Percentiles rank a stretch among this genome's conserved stretches.
Evolutionary conservation across 805 yeast species (phyloP).

Genomic region (Candida verbasci): DNA sequence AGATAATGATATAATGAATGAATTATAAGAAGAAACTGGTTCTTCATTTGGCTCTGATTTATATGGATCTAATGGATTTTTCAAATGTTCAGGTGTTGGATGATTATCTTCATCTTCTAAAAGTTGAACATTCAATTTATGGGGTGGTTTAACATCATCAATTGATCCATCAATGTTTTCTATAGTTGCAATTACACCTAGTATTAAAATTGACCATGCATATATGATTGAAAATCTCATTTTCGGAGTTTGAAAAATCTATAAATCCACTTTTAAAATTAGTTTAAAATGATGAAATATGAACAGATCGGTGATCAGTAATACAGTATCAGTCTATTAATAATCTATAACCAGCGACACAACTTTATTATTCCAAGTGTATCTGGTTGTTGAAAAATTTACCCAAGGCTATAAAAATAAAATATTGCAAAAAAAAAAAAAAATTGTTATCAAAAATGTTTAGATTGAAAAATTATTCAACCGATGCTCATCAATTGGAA

Average conservation of each 20-base stretch:
- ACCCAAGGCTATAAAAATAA: too few species aligned
- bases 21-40: slow-evolving; percentile 26
- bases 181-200: slow-evolving; percentile 1
- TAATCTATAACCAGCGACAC: too few species aligned
- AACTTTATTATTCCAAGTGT: too few species aligned
- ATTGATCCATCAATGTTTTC: slow-evolving; percentile 1
- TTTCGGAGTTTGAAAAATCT: slow-evolving; percentile 3
- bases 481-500: too few species aligned
- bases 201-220: slow-evolving; percentile 3
- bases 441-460: too few species aligned
- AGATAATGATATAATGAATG: slow-evolving; percentile 75
- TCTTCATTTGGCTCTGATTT: neutral
- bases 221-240: slow-evolving; percentile 4
- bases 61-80: slow-evolving; percentile 18
- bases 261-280: too few species aligned
- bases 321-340: too few species aligned
- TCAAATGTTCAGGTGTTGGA: slow-evolving; percentile 21
- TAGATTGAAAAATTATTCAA: too few species aligned
- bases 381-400: too few species aligned
- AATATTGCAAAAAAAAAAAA: too few species aligned
- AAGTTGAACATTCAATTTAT: slow-evolving; percentile 16
- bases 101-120: slow-evolving; percentile 23
- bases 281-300: too few species aligned
- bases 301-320: too few species aligned
- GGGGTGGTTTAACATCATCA: slow-evolving; percentile 1